Percentiles rank a stretch among this genome's conserved stretches.
Evolutionary conservation across 2,329 filamentous ascomycete genomes (phyloP).

Genomic region (Fusarium tricinctum): DNA sequence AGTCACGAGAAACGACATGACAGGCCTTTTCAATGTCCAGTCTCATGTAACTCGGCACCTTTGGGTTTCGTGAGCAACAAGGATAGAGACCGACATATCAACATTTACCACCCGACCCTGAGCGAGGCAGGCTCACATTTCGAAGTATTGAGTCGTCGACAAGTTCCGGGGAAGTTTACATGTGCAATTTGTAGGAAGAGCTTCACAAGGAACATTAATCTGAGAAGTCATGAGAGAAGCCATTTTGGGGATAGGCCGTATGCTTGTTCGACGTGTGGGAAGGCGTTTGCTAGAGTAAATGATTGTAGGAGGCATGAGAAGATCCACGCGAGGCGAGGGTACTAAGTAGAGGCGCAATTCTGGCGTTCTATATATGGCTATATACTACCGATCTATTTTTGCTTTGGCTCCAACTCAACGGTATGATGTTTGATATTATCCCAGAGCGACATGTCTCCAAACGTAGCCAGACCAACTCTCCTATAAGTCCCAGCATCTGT

Average conservation of each 20-base stretch:
- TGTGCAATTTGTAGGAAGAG: not conserved
- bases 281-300: not conserved
- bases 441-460: not conserved
- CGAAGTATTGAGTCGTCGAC: not conserved
- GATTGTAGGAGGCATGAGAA: slow-evolving; percentile 30
- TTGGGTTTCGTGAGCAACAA: slow-evolving; percentile 5
- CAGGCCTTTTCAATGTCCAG: not conserved
- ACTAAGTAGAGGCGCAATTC: not conserved
- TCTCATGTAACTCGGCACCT: slow-evolving; percentile 2
- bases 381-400: not conserved
- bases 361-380: no score
- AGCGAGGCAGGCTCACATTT: not conserved
- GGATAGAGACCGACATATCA: not conserved
- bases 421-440: fast-evolving
- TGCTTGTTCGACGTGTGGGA: not conserved
- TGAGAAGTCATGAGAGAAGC: slow-evolving; percentile 10
- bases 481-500: fast-evolving
- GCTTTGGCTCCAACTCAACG: not conserved
- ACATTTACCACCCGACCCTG: not conserved
- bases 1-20: slow-evolving; percentile 10
- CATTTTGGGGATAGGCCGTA: slow-evolving; percentile 15
- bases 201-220: slow-evolving; percentile 3
- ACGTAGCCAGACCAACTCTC: not conserved
- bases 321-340: slow-evolving; percentile 7
- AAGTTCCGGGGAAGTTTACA: not conserved